Evolutionary conservation across 768 basidiomycete species (phyloP), one percentile per base, ranked within the genome.

Genomic region (Amanita exitialis): DNA sequence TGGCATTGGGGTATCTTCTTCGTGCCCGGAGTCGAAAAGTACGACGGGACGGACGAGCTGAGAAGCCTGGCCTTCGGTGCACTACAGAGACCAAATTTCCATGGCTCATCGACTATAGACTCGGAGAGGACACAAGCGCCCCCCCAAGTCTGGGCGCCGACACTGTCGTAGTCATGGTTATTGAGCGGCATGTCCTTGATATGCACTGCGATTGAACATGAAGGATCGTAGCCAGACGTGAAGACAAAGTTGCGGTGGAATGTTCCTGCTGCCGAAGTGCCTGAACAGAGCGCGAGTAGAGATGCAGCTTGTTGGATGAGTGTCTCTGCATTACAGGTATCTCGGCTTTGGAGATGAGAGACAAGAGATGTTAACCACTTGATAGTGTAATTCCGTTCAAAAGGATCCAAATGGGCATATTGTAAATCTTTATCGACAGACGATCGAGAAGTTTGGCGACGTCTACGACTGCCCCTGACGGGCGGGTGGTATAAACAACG

Each of bases 121-220:
- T 89, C 84, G 0, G 89, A 78, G 50, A 94, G 72, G 6, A 93
- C 78, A 56, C 84, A 90, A 3, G 88, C 84, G 8, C 84, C 80
- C 3, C 89, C 90, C 91, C 90, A 94, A 0, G 90, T 93, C 66
- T 92, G 90, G 23, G 88, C 82, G 1, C 90, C 90, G 15, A 90
- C 80, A 49, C 81, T 85, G 10, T 70, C 66, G 55, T 79, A 83
- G 56, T 88, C 83, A n/a, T 73, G 66, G 50, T 86, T 82, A 45
- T 82, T 76, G 38, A 90, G 65, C 1, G 86, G 79, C 1, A 81
- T 74, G 61, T 92, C 90, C 27, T 70, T 80, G 44, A 93, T 58
- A 47, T 69, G 60, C 9, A 86, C 66, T 9, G 65, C 54, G 9
- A 74, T 54, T 2, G 57, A 43, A 30, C 41, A 52, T 36, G 39